phyloP scores from a whole-genome alignment of 495 filamentous ascomycete genomes.

The Penicillium nucicola region DNA sequence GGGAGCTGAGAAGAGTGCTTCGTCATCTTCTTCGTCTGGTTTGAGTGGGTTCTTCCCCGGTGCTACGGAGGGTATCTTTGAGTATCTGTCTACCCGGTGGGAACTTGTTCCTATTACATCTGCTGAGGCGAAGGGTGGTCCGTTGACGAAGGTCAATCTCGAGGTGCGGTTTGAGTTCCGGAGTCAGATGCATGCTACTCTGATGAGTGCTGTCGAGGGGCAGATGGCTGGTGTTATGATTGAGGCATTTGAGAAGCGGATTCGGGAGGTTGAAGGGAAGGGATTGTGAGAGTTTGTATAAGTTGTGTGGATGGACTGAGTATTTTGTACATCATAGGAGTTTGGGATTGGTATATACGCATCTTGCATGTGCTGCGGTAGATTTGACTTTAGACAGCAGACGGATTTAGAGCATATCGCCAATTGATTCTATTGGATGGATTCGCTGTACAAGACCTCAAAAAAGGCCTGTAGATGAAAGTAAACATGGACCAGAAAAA shows the following conservation, averaged over 20 bases:
- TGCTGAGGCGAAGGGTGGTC: slow-evolving; percentile 19
- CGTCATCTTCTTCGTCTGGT: neutral
- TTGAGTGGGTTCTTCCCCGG: slow-evolving; percentile 33
- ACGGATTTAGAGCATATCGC: neutral
- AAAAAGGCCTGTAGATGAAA: slow-evolving; percentile 1
- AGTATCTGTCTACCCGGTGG: slow-evolving; percentile 77
- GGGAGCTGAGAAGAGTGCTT: slow-evolving; percentile 1
- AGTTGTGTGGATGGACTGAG: neutral
- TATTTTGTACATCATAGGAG: slow-evolving; percentile 1
- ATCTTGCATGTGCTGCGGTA: neutral
- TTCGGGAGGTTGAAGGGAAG: slow-evolving; percentile 50
- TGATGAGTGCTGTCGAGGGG: slow-evolving; percentile 76
- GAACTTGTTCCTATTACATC: slow-evolving; percentile 49
- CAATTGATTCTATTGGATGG: slow-evolving; percentile 15
- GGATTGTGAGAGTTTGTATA: slow-evolving; percentile 11
- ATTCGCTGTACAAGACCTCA: slow-evolving; percentile 17
- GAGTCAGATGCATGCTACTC: slow-evolving; percentile 76
- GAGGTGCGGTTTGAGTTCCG: slow-evolving; percentile 76
- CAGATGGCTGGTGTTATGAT: slow-evolving; percentile 87
- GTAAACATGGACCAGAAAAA: slow-evolving; percentile 5
- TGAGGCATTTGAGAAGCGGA: slow-evolving; percentile 84
- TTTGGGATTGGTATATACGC: neutral
- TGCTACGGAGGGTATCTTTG: slow-evolving; percentile 59
- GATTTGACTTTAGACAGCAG: neutral
- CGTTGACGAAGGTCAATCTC: slow-evolving; percentile 68